Percentiles rank a stretch among this genome's conserved stretches.
These are phyloP conservation scores for Suillus brevipes DNA, from an alignment of 768 basidiomycete species.

Conservation along the genomic window DNA sequence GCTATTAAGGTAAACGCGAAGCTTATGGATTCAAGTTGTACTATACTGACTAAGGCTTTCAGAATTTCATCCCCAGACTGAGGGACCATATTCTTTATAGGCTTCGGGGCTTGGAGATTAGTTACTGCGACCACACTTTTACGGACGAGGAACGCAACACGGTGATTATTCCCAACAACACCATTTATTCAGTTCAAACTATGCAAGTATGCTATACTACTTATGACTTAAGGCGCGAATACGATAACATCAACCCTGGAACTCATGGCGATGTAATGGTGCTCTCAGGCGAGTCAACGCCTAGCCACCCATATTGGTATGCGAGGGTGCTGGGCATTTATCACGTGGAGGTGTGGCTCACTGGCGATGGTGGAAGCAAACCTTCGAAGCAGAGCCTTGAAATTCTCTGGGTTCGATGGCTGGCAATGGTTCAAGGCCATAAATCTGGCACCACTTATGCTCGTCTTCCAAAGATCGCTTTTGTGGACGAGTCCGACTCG, in stretches of 20 bases:
- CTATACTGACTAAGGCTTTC: background rate
- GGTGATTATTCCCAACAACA: constrained; percentile 28
- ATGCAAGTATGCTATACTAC: constrained; percentile 34
- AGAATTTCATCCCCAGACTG: constrained; percentile 33
- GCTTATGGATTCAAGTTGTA: background rate
- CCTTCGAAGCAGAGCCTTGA: constrained; percentile 14
- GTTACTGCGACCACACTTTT: constrained; percentile 20
- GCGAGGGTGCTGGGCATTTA: constrained; percentile 36
- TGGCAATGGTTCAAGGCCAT: constrained; percentile 26
- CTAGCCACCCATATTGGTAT: constrained; percentile 40
- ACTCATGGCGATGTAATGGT: constrained; percentile 38
- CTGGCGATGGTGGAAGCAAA: background rate
- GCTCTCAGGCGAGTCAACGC: constrained; percentile 21
- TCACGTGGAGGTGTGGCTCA: constrained; percentile 14
- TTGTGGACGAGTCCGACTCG: constrained; percentile 29
- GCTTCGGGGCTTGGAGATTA: constrained; percentile 4
- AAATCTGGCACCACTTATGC: constrained; percentile 27
- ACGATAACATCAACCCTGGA: constrained; percentile 30
- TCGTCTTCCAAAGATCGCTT: constrained; percentile 39
- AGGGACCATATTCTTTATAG: constrained; percentile 12
- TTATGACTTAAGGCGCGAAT: constrained; percentile 26
- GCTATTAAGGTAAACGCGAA: constrained; percentile 16
- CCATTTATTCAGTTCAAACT: constrained; percentile 33
- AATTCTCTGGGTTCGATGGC: constrained; percentile 45
- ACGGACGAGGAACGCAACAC: constrained; percentile 21